Percentiles rank a stretch among this genome's conserved stretches.
phyloP scores from a whole-genome alignment of 805 yeast species.

The Candida namnaoensis region DNA sequence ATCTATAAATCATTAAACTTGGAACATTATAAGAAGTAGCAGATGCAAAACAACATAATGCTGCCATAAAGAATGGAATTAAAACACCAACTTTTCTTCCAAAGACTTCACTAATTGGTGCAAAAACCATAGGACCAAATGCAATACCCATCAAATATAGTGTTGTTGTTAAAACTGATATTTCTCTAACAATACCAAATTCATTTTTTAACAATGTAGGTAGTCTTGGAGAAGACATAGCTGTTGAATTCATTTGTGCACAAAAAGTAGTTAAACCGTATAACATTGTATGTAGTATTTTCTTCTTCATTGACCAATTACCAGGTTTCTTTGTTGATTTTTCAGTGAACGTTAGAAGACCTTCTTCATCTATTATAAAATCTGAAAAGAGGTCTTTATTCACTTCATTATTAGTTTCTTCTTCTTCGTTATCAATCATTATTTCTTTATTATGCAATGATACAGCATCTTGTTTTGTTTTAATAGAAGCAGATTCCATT shows the following conservation, averaged over 20 bases:
- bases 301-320: constrained; percentile 27
- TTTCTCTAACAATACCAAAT: constrained; percentile 36
- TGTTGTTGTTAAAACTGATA: constrained; percentile 44
- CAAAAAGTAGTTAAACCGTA: constrained; percentile 32
- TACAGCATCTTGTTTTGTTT: no score
- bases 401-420: no score
- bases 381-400: neutral
- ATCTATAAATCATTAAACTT: constrained; percentile 43
- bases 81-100: constrained; percentile 35
- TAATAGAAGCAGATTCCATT: no score
- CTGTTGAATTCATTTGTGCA: constrained; percentile 44
- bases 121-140: constrained; percentile 49
- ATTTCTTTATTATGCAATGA: no score
- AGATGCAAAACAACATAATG: constrained; percentile 37
- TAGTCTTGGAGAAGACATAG: constrained; percentile 29
- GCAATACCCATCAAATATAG: constrained; percentile 61
- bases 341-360: constrained; percentile 4
- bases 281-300: constrained; percentile 27
- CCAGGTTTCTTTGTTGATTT: constrained; percentile 15
- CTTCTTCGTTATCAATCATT: no score
- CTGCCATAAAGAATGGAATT: constrained; percentile 28
- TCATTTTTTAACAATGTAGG: constrained; percentile 21
- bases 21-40: constrained; percentile 43
- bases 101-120: constrained; percentile 39
- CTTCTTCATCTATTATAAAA: neutral